Percentiles rank a stretch among this genome's conserved stretches.
phyloP scores from a whole-genome alignment of 164 flowering plant species.

The Umbellularia californica region DNA sequence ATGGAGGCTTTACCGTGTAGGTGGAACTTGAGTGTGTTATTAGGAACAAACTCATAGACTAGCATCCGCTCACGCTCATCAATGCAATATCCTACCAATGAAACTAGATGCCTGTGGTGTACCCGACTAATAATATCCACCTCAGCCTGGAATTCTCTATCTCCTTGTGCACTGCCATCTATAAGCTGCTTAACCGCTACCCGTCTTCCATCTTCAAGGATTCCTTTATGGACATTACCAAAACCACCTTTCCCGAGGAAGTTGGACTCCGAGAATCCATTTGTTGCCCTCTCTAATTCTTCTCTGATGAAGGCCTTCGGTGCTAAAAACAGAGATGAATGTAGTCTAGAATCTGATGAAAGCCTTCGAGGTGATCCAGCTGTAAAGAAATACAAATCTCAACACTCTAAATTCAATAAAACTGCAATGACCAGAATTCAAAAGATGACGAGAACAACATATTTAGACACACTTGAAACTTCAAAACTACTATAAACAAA shows the following conservation, averaged over 20 bases:
- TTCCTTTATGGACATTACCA: constrained; percentile 14
- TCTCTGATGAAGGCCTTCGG: constrained; percentile 80
- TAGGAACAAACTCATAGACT: constrained; percentile 18
- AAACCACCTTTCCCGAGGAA: constrained; percentile 19
- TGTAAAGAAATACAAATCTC: too few relatives aligned
- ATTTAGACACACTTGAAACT: too few relatives aligned
- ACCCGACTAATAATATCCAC: constrained; percentile 18
- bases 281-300: constrained; percentile 82
- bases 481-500: too few relatives aligned
- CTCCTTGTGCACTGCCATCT: constrained; percentile 12
- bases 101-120: constrained; percentile 16
- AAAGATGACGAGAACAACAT: too few relatives aligned
- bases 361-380: too few relatives aligned
- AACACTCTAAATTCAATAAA: too few relatives aligned
- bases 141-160: constrained; percentile 16
- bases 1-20: constrained; percentile 9
- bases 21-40: constrained; percentile 9
- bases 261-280: constrained; percentile 79
- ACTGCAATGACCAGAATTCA: too few relatives aligned
- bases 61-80: constrained; percentile 1
- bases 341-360: too few relatives aligned
- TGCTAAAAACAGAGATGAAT: constrained; percentile 19
- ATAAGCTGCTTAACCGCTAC: constrained; percentile 13
- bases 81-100: constrained; percentile 16
- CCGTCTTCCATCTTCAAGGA: constrained; percentile 9